These are phyloP conservation scores for Yarrowia sp. DNA, from an alignment of 805 yeast species.

Conservation along the genomic window DNA sequence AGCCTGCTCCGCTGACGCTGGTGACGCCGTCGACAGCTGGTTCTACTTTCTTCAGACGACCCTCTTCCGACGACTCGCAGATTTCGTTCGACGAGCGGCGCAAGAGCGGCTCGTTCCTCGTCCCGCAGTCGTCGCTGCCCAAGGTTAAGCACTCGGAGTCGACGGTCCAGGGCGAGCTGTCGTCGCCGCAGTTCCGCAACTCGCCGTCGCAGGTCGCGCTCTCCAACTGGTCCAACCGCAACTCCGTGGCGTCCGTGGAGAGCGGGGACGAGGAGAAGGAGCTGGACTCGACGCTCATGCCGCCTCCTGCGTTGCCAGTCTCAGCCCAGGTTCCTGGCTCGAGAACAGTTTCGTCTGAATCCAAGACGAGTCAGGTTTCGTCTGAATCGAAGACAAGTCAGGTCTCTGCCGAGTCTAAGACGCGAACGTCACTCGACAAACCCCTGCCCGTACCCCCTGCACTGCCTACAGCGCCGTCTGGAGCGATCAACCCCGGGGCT, in stretches of 20 bases:
- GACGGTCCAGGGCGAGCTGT: constrained; percentile 23
- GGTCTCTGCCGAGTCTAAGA: neutral
- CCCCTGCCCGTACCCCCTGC: neutral
- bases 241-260: neutral
- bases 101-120: constrained; percentile 16
- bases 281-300: neutral
- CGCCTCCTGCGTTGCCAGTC: neutral
- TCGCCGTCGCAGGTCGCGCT: constrained; percentile 16
- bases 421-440: neutral
- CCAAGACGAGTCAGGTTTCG: neutral
- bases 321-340: neutral
- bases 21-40: neutral
- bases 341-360: neutral
- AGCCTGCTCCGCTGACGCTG: neutral
- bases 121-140: constrained; percentile 26
- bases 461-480: neutral
- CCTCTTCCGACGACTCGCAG: constrained; percentile 21
- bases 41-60: neutral
- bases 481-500: neutral
- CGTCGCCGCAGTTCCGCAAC: constrained; percentile 18
- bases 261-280: neutral
- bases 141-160: constrained; percentile 25
- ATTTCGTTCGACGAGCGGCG: constrained; percentile 25
- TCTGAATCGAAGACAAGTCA: neutral
- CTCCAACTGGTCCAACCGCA: constrained; percentile 16